Conservation (phyloP, 352 stramenopile species). For the Pythium sukuiense region DNA sequence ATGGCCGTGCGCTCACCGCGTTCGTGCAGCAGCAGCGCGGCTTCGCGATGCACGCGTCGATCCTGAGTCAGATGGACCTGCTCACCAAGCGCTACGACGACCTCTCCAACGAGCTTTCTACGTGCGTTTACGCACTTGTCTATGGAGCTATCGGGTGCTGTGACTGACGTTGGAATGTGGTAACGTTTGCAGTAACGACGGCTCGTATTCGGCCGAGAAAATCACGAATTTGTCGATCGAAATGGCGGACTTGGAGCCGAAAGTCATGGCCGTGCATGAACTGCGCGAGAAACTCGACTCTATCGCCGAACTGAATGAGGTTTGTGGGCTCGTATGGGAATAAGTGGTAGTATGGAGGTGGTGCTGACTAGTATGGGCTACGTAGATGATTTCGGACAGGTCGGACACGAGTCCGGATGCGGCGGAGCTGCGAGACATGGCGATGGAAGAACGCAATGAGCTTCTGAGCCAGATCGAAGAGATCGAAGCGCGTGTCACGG, state of each 20-base stretch:
- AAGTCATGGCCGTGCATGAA: slow-evolving; percentile 64
- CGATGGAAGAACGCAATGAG: slow-evolving; percentile 70
- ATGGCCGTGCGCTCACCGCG: not conserved
- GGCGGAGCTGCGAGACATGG: slow-evolving; percentile 70
- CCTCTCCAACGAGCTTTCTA: slow-evolving; percentile 57
- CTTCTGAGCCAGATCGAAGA: slow-evolving; percentile 48
- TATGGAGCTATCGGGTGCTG: not conserved
- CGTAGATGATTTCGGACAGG: slow-evolving; percentile 67
- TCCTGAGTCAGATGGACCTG: slow-evolving; percentile 70
- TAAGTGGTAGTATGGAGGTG: not conserved
- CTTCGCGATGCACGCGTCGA: slow-evolving; percentile 74
- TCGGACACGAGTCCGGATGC: slow-evolving; percentile 49
- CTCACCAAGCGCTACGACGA: slow-evolving; percentile 66
- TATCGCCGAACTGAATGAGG: slow-evolving; percentile 87
- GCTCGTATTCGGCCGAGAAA: slow-evolving; percentile 65
- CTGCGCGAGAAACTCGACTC: slow-evolving; percentile 90
- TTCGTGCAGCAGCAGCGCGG: slow-evolving; percentile 31
- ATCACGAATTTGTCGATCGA: slow-evolving; percentile 86
- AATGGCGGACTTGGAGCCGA: slow-evolving; percentile 77
- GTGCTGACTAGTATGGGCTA: not conserved
- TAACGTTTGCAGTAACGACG: slow-evolving; percentile 54
- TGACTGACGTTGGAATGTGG: not conserved
- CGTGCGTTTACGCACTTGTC: slow-evolving; percentile 31
- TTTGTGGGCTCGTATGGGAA: slow-evolving; percentile 38
- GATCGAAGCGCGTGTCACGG: slow-evolving; percentile 64